Evolutionary conservation across 164 flowering plant genomes (phyloP).

Genomic region (Houttuynia cordata): DNA sequence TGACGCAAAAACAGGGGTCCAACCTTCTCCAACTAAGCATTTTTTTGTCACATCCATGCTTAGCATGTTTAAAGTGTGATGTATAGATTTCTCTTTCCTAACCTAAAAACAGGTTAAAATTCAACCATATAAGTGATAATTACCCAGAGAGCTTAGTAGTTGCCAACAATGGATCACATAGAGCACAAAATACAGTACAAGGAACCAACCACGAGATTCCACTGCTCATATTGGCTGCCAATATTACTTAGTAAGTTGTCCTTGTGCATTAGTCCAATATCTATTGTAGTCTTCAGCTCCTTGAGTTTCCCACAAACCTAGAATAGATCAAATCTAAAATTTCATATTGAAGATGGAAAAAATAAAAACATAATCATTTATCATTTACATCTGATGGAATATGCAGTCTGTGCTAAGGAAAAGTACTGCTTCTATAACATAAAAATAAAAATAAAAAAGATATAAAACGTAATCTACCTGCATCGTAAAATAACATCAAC

Average conservation of each 20-base stretch:
- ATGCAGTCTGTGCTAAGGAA: too few species aligned
- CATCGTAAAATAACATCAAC: too few species aligned
- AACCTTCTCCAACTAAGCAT: slow-evolving; percentile 96
- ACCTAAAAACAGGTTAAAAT: slow-evolving; percentile 33
- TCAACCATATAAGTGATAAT: background rate
- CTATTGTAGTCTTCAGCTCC: slow-evolving; percentile 73
- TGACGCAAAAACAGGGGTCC: slow-evolving; percentile 89
- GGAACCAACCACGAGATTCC: slow-evolving; percentile 57
- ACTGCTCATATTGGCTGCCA: slow-evolving; percentile 51
- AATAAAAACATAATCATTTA: too few species aligned
- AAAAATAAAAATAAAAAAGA: too few species aligned
- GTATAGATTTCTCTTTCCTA: slow-evolving; percentile 74
- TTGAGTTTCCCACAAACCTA: slow-evolving; percentile 67
- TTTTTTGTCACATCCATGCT: slow-evolving; percentile 96
- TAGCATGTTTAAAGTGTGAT: slow-evolving; percentile 88
- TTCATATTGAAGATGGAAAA: background rate
- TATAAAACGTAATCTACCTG: too few species aligned
- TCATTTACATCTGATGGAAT: too few species aligned
- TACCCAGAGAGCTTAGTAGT: background rate
- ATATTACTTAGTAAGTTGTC: slow-evolving; percentile 40
- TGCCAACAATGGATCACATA: too few species aligned
- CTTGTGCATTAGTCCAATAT: slow-evolving; percentile 52
- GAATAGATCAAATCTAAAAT: background rate
- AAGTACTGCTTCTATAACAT: too few species aligned
- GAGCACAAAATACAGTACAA: background rate